Base-by-base conservation (phyloP, 2,329 filamentous ascomycete genomes). In the Ceratocystis lukuohia region DNA sequence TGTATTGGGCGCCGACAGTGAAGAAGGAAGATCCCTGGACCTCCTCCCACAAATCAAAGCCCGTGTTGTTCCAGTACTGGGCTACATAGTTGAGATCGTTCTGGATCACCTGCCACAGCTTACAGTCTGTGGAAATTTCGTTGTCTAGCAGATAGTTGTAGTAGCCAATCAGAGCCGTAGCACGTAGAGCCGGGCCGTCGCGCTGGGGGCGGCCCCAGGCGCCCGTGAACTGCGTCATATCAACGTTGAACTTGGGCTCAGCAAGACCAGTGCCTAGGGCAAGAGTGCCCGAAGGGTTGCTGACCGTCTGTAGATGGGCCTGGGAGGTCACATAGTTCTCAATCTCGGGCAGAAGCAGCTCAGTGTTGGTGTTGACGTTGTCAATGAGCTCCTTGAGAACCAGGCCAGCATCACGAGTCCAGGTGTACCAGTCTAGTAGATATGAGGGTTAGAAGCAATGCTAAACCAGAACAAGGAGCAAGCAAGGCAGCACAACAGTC, bases 11-110 rank as follows among this genome's bases (percentile, higher is more conserved):
- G 2, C 84, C 83, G 41, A 85, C 77, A 1, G 89, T 94, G 75
- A 93, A 95, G 78, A 92, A 94, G 0, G 88, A 91, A 25, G 83
- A 86, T 50, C 88, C 88, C 28, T 79, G 77, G 15, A 92, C 83
- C 74, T 94, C 90, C 73, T 94, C 90, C 90, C 90, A 94, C 2
- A 95, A 80, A 73, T 95, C 90, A 71, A 85, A 94, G 5, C 82
- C 82, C 0, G 81, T 82, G 69, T 79, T 74, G 72, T 83, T 84
- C 84, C 87, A 89, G 76, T 89, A 89, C 72, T 89, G 83, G 0
- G 84, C 81, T 5, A 90, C 84, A 69, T 93, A 94, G 57, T 80
- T 80, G 44, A 95, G 79, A 71, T 94, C 90, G 70, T 91, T 93
- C 61, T 80, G 79, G 61, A 91, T 82, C 64, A 93, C 78, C 1